phyloP scores from a whole-genome alignment of 805 yeast genomes.

The Yamadazyma olivae region DNA sequence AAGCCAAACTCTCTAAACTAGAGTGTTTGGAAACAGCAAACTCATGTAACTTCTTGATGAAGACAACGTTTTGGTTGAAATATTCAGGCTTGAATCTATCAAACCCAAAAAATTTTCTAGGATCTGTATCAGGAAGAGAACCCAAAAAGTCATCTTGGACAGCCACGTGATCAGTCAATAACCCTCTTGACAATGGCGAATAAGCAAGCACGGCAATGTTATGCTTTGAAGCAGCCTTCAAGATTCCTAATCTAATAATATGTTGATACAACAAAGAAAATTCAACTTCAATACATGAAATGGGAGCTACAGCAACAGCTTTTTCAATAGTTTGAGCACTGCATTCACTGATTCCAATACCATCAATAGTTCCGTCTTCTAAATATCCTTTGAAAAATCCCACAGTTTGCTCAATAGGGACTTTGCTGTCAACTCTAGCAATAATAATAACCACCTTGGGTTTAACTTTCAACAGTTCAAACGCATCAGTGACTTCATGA shows the following conservation, averaged over 20 bases:
- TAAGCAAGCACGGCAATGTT: slow-evolving; percentile 72
- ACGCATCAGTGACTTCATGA: slow-evolving; percentile 35
- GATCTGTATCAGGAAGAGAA: slow-evolving; percentile 5
- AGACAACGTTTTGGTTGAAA: slow-evolving; percentile 47
- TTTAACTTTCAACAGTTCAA: slow-evolving; percentile 17
- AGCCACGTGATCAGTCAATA: slow-evolving; percentile 64
- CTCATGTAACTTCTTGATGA: slow-evolving; percentile 43
- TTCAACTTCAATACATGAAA: slow-evolving; percentile 75
- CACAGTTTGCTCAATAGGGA: slow-evolving; percentile 61
- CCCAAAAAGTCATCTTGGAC: slow-evolving; percentile 26
- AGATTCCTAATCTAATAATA: slow-evolving; percentile 61
- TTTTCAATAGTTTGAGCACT: slow-evolving; percentile 56
- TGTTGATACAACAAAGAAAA: slow-evolving; percentile 69
- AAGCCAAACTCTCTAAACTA: slow-evolving; percentile 7
- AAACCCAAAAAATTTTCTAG: slow-evolving; percentile 1
- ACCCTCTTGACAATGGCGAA: slow-evolving; percentile 81
- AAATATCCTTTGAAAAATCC: slow-evolving; percentile 54
- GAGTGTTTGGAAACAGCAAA: slow-evolving; percentile 1
- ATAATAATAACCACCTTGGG: slow-evolving; percentile 55
- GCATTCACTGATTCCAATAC: slow-evolving; percentile 77
- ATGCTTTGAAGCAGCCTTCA: slow-evolving; percentile 53
- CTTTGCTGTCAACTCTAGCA: slow-evolving; percentile 63
- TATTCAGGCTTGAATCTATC: slow-evolving; percentile 58
- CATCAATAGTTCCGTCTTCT: slow-evolving; percentile 64
- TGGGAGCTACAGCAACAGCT: slow-evolving; percentile 55